phyloP scores from a whole-genome alignment of 768 basidiomycete genomes.

The Boletus pseudo-olivaceus region DNA sequence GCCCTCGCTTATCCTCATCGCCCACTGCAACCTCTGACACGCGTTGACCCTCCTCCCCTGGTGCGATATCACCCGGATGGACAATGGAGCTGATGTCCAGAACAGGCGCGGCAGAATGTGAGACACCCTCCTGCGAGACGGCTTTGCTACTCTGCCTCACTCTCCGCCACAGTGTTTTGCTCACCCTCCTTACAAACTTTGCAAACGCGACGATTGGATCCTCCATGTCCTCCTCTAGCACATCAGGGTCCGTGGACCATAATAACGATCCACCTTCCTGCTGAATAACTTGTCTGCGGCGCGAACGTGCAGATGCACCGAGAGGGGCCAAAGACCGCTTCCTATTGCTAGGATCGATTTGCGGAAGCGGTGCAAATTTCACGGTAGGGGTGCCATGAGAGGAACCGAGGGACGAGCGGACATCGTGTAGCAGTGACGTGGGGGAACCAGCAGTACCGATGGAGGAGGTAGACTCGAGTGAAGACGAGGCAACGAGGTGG shows the following conservation, averaged over 20 bases:
- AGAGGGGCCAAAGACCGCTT: slow-evolving; percentile 48
- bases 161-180: slow-evolving; percentile 41
- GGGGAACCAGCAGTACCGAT: slow-evolving; percentile 8
- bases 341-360: slow-evolving; percentile 46
- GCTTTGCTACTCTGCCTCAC: slow-evolving; percentile 37
- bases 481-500: slow-evolving; percentile 6
- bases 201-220: slow-evolving; percentile 50
- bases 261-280: slow-evolving; percentile 20
- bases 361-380: slow-evolving; percentile 59
- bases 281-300: slow-evolving; percentile 19
- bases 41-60: not conserved
- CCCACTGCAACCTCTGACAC: not conserved
- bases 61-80: slow-evolving; percentile 14
- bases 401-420: slow-evolving; percentile 15
- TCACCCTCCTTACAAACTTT: slow-evolving; percentile 47
- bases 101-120: slow-evolving; percentile 3
- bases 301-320: slow-evolving; percentile 47
- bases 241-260: slow-evolving; percentile 21
- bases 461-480: slow-evolving; percentile 18
- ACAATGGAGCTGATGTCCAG: slow-evolving; percentile 25
- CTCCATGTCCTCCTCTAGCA: slow-evolving; percentile 34
- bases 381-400: slow-evolving; percentile 34
- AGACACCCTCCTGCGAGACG: slow-evolving; percentile 10
- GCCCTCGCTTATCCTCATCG: slow-evolving; percentile 10
- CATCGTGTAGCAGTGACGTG: slow-evolving; percentile 3